Evolutionary conservation across 345 rosid species (phyloP).

Genomic region (Mangifera indica): DNA sequence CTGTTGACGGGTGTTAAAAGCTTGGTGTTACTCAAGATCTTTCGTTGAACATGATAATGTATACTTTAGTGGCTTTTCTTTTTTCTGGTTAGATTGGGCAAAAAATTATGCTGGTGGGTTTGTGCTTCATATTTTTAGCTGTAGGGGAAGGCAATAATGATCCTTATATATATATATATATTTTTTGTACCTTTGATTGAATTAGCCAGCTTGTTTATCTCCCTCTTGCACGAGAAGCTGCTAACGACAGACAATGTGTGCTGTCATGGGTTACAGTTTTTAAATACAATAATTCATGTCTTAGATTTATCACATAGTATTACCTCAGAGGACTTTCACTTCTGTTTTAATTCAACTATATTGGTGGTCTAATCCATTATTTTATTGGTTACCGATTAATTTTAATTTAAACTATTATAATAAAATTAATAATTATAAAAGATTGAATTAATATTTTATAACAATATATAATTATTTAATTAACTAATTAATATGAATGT

Average conservation of each 20-base stretch:
- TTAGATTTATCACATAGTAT: too few relatives aligned
- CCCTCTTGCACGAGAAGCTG: neutral
- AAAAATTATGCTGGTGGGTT: neutral
- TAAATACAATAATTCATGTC: too few relatives aligned
- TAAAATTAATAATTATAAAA: too few relatives aligned
- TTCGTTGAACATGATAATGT: slow-evolving; percentile 8
- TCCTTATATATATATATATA: neutral
- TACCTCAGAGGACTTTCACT: too few relatives aligned
- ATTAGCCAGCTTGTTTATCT: neutral
- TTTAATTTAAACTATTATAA: too few relatives aligned
- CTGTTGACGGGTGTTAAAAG: neutral
- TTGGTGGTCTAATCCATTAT: too few relatives aligned
- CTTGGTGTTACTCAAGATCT: neutral
- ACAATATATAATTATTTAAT: too few relatives aligned
- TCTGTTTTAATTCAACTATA: too few relatives aligned
- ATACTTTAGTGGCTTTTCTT: slow-evolving; percentile 3
- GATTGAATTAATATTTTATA: too few relatives aligned
- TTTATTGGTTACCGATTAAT: too few relatives aligned
- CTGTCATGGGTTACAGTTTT: neutral
- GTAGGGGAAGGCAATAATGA: neutral
- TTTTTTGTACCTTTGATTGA: neutral
- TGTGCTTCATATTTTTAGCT: neutral
- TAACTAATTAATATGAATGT: too few relatives aligned
- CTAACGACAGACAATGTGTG: neutral
- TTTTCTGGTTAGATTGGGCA: neutral